These are phyloP conservation scores for Aspergillus tubingensis DNA, from an alignment of 2,329 filamentous ascomycete species.

Conservation along the genomic window DNA sequence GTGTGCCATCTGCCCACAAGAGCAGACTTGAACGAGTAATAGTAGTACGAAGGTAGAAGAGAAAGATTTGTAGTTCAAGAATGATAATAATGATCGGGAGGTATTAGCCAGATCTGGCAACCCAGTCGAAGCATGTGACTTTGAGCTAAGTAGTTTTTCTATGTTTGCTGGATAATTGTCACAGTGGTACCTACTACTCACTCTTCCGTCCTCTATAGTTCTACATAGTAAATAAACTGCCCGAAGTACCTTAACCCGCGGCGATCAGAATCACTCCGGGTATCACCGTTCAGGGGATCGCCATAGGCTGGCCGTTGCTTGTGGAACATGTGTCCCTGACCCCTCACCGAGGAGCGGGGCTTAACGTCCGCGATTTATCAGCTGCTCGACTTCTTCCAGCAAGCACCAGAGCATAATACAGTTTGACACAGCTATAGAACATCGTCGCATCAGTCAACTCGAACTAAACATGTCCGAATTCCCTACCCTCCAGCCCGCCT, in stretches of 20 bases:
- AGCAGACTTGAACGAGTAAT: no score
- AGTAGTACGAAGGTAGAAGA: no score
- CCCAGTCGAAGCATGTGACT: background rate
- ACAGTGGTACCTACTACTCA: background rate
- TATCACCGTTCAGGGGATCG: background rate
- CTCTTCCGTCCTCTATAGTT: background rate
- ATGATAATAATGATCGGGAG: background rate
- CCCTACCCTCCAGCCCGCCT: slow-evolving; percentile 43
- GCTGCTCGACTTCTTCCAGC: background rate
- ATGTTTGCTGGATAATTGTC: no score
- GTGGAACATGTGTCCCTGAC: background rate
- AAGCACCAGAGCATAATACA: no score
- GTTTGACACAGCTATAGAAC: background rate
- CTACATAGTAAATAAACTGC: background rate
- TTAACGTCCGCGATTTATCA: background rate
- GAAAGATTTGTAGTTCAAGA: no score
- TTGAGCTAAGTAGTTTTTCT: background rate
- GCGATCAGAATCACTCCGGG: background rate
- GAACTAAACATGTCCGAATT: slow-evolving; percentile 38
- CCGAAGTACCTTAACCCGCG: background rate
- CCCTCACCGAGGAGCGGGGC: slow-evolving; percentile 1
- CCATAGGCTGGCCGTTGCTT: background rate
- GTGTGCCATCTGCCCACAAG: background rate
- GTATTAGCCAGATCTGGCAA: background rate
- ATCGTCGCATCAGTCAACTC: background rate